Base-by-base conservation (phyloP, 2,329 filamentous ascomycete genomes). In the Epichloe elymi region DNA sequence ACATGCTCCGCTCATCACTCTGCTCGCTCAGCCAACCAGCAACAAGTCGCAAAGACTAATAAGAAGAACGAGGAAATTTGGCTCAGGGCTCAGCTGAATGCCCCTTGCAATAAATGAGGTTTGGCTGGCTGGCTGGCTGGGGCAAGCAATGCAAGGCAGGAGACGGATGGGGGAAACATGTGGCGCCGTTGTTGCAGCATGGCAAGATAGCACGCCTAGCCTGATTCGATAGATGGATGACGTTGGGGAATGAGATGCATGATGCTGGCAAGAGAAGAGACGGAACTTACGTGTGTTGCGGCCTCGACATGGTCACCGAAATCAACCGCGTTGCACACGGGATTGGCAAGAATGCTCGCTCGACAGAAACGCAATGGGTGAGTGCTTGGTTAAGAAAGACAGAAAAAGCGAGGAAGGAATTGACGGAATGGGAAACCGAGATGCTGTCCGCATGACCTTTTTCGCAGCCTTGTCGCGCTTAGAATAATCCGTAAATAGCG, bases 251-350 rank as follows among this genome's bases (percentile, higher is more conserved):
- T 41, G 48, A 41, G 53, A 53, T 57, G 53, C 54, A 50, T 40
- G 38, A 49, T 30, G 52, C 30, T 39, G 38, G 40, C 40, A 11
- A 12, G 33, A 38, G 19, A 54, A 54, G 45, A 42, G 17, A 46
- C 42, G 3, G 54, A 56, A 66, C 64, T 64, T 62, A 66, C 64
- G 65, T 60, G 53, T 66, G 64, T 58, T 57, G 59, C 59, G 61
- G 57, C 56, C 63, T 59, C 50, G 60, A 51, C 64, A 65, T 65
- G 50, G 43, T 48, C 15, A 30, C 44, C 23, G 41, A 44, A 51
- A 52, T 46, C 30, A 54, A 53, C 42, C 15, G 17, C 19, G 12
- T 37, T 3, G 35, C 35, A 17, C 12, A 15, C 30, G 12, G 10
- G 36, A 26, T 17, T 3, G 5, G 5, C 12, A 20, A 20, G n/a